phyloP scores from a whole-genome alignment of 306 rosid genomes.

The Begonia peltatifolia region DNA sequence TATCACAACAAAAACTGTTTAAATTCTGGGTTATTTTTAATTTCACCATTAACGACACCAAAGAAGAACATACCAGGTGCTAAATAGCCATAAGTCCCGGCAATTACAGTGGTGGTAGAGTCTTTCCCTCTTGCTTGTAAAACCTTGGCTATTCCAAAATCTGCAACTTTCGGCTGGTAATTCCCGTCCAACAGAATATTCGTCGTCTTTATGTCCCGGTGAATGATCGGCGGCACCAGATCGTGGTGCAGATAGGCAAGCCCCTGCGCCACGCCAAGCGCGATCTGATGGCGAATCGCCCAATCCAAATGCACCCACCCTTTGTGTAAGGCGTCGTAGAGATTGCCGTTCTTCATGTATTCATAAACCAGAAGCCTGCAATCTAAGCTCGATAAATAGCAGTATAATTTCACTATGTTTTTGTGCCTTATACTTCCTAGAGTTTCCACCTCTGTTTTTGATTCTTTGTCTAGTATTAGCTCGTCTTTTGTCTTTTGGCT shows the following conservation, averaged over 20 bases:
- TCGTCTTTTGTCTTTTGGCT: constrained; percentile 43
- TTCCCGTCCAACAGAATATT: constrained; percentile 74
- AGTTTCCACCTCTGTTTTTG: constrained; percentile 88
- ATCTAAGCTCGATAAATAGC: constrained; percentile 67
- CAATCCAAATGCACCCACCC: constrained; percentile 67
- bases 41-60: not conserved
- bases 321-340: constrained; percentile 86
- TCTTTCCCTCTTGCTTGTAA: constrained; percentile 85
- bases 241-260: constrained; percentile 93
- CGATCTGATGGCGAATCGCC: constrained; percentile 77
- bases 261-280: constrained; percentile 78
- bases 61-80: constrained; percentile 33
- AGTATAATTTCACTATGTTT: constrained; percentile 74
- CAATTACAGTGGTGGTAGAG: constrained; percentile 74
- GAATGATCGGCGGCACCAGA: constrained; percentile 64
- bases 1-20: constrained; percentile 11
- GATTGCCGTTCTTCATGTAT: constrained; percentile 83
- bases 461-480: constrained; percentile 29
- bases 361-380: constrained; percentile 76
- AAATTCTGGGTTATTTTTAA: not conserved
- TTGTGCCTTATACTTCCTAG: constrained; percentile 83
- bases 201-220: constrained; percentile 80
- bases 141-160: constrained; percentile 94
- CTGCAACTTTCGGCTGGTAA: constrained; percentile 87
- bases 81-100: constrained; percentile 86